Base-by-base conservation (phyloP, 805 yeast species). In the Yamadazyma ubonensis region DNA sequence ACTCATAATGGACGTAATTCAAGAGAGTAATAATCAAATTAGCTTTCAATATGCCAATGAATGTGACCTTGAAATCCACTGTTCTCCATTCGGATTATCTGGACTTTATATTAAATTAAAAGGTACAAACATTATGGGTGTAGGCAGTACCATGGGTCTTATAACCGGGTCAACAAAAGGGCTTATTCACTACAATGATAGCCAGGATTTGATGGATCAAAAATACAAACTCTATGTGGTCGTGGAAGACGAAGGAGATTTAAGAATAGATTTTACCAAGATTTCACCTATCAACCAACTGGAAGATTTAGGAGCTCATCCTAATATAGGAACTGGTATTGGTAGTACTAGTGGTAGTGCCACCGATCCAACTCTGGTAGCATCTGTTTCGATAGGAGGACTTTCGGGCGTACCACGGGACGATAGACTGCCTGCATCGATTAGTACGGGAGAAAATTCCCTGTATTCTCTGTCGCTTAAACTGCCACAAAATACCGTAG, bases 61-160 rank as follows among this genome's bases (percentile, higher is more conserved):
- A 43, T 75, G 79, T 47, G 78, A 73, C 25, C 51, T 75, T 17
- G 81, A 75, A 46, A 68, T 74, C 18, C 79, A 75, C 54, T 75
- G 79, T 50, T 74, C 79, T 2, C 80, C 81, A 2, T 75, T 75
- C 51, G 81, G 81, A 10, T 62, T 75, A 15, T 65, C 75, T 25
- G 80, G 80, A 10, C 51, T 75, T 7, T 75, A 74, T 51, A 61
- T 75, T 28, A 73, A 73, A 42, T 61, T 75, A 11, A 61, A 58
- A 5, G 78, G 72, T 6, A 70, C 76, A 0, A 71, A 73, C 35
- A 59, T 74, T 6, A 71, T 75, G 57, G 81, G 81, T 0, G 71
- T 75, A 5, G 81, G 81, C 3, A 69, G 76, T 7, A 74, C 79
- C 12, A 73, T 75, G 79, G 79, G 79, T 6, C 58, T 76, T 28